phyloP scores from a whole-genome alignment of 148 eudicot species.

The Gaultheria prostrata region DNA sequence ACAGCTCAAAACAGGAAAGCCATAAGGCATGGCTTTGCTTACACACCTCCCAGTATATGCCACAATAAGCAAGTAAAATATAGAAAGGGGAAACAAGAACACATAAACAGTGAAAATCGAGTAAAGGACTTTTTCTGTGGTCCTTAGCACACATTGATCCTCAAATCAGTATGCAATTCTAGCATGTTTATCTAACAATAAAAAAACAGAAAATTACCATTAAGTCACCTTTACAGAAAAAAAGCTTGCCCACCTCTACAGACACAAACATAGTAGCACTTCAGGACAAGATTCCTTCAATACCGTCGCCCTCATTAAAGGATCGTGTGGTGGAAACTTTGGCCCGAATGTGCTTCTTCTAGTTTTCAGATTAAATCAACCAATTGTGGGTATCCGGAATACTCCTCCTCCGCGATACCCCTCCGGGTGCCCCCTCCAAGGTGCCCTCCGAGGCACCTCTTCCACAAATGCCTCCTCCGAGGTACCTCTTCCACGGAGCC shows the following conservation, averaged over 20 bases:
- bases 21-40: neutral
- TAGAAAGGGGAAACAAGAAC: neutral
- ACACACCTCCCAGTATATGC: slow-evolving; percentile 1
- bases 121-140: neutral
- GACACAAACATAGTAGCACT: no score
- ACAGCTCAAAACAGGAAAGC: slow-evolving; percentile 7
- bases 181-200: neutral
- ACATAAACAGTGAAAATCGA: neutral
- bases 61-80: neutral
- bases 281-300: neutral
- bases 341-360: neutral
- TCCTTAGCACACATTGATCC: neutral
- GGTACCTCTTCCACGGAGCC: no score
- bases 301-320: neutral
- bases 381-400: no score
- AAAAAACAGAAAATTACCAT: no score
- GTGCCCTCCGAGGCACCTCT: no score
- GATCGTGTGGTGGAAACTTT: neutral
- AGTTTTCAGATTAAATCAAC: neutral
- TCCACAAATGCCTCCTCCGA: no score
- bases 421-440: no score
- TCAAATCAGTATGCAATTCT: neutral
- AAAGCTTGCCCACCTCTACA: neutral
- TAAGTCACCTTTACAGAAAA: no score
- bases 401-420: no score